A percentile compares a stretch with the other conserved stretches of the same genome.
phyloP scores from a whole-genome alignment of 1,284 basidiomycete species.

The Calocybe gambosa region DNA sequence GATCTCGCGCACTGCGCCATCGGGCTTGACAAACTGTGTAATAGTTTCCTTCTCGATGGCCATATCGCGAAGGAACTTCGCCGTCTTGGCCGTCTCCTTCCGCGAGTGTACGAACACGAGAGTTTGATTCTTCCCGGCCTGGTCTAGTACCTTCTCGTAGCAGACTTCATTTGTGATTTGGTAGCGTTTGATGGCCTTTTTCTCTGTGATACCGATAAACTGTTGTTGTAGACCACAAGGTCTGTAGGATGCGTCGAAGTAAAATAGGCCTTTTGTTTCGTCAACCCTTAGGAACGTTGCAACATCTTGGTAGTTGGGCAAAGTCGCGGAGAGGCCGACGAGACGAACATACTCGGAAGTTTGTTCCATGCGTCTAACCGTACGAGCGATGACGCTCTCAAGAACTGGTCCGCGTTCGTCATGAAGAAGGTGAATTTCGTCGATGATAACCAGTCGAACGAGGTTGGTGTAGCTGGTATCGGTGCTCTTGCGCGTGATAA shows the following conservation, averaged over 20 bases:
- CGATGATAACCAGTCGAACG: constrained; percentile 94
- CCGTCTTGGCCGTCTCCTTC: constrained; percentile 98
- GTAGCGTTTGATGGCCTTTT: constrained; percentile 98
- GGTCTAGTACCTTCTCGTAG: constrained; percentile 96
- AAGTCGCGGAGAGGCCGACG: constrained; percentile 92
- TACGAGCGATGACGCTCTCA: constrained; percentile 88
- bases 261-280: constrained; percentile 89
- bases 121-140: constrained; percentile 87
- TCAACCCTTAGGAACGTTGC: constrained; percentile 97
- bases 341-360: constrained; percentile 89
- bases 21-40: constrained; percentile 90
- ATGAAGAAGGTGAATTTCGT: constrained; percentile 97
- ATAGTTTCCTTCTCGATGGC: constrained; percentile 97
- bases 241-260: constrained; percentile 92
- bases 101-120: constrained; percentile 98
- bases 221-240: constrained; percentile 96
- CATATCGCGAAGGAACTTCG: constrained; percentile 90
- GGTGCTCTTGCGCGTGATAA: constrained; percentile 96
- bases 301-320: constrained; percentile 99
- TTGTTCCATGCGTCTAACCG: constrained; percentile 94
- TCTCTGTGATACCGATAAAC: constrained; percentile 97
- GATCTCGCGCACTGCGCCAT: constrained; percentile 85
- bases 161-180: constrained; percentile 99
- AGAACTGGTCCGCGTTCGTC: constrained; percentile 98
- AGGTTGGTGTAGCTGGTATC: constrained; percentile 98